Evolutionary conservation across 2,329 filamentous ascomycete species (phyloP).

Genomic region (Cytospora piceae): DNA sequence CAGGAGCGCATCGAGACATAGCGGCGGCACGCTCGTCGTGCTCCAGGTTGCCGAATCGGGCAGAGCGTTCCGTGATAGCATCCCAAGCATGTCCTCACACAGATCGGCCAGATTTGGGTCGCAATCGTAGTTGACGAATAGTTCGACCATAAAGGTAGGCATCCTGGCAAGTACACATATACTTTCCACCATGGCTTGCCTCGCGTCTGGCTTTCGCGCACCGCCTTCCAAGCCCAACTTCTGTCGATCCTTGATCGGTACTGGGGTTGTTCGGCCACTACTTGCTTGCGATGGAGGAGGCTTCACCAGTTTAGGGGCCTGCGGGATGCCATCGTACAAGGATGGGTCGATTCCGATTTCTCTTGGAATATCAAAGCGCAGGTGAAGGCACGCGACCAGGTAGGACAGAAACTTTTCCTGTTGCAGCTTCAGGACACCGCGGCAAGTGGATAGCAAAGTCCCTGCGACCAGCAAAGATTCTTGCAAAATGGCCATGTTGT

Average conservation of each 20-base stretch:
- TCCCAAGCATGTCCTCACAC: conserved; percentile 92
- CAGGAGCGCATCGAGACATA: conserved; percentile 90
- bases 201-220: conserved; percentile 87
- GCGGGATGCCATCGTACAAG: conserved; percentile 90
- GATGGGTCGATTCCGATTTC: conserved; percentile 89
- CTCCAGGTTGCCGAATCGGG: conserved; percentile 99
- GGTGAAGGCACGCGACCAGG: conserved; percentile 89
- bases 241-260: conserved; percentile 89
- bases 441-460: conserved; percentile 87
- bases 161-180: conserved; percentile 90
- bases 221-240: conserved; percentile 92
- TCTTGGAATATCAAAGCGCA: conserved; percentile 88
- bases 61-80: conserved; percentile 90
- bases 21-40: conserved; percentile 93
- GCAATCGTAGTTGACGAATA: conserved; percentile 98
- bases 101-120: conserved; percentile 89
- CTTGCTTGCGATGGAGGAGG: conserved; percentile 70
- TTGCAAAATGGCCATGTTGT: conserved; percentile 93
- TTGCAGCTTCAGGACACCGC: conserved; percentile 88
- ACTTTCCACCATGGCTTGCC: conserved; percentile 98
- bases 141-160: conserved; percentile 90
- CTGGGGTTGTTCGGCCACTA: conserved; percentile 86
- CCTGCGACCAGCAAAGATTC: conserved; percentile 91
- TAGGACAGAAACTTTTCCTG: conserved; percentile 97
- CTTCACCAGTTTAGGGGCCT: conserved; percentile 85